Evolutionary conservation across 805 yeast genomes (phyloP).

Genomic region (Jamesozyma rosinii): DNA sequence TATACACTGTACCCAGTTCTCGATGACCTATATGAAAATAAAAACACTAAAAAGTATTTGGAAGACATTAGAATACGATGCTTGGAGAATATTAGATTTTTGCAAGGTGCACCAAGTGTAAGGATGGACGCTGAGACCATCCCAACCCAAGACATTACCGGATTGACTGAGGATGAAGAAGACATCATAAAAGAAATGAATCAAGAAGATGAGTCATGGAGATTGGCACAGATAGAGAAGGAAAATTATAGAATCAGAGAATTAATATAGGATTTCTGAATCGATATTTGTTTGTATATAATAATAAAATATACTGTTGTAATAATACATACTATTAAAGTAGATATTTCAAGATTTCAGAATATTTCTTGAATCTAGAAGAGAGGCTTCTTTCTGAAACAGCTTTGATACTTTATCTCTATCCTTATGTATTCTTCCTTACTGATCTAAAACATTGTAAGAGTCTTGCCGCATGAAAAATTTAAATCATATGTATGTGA

Average conservation of each 20-base stretch:
- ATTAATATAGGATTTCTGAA: slow-evolving; percentile 7
- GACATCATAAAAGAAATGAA: slow-evolving; percentile 29
- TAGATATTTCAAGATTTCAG: background rate
- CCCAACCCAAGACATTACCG: slow-evolving; percentile 43
- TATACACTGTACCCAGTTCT: slow-evolving; percentile 75
- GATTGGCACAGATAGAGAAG: slow-evolving; percentile 33
- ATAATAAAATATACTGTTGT: background rate
- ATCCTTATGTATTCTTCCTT: too few relatives aligned
- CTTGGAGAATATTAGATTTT: slow-evolving; percentile 67
- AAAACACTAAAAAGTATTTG: slow-evolving; percentile 71
- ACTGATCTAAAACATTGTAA: too few relatives aligned
- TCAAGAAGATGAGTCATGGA: slow-evolving; percentile 25
- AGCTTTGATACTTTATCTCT: too few relatives aligned
- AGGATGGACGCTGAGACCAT: slow-evolving; percentile 80
- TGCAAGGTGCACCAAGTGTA: slow-evolving; percentile 91
- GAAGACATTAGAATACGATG: slow-evolving; percentile 70
- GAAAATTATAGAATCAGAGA: slow-evolving; percentile 35
- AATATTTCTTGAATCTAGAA: too few relatives aligned
- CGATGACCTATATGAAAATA: slow-evolving; percentile 76
- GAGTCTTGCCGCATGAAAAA: too few relatives aligned
- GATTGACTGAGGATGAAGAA: slow-evolving; percentile 37
- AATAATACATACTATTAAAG: background rate
- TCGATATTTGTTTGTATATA: background rate
- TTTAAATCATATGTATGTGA: too few relatives aligned
- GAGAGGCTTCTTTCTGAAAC: too few relatives aligned